These are phyloP conservation scores for Aphanomyces stellatus DNA, from an alignment of 352 stramenopile species.

Conservation along the genomic window DNA sequence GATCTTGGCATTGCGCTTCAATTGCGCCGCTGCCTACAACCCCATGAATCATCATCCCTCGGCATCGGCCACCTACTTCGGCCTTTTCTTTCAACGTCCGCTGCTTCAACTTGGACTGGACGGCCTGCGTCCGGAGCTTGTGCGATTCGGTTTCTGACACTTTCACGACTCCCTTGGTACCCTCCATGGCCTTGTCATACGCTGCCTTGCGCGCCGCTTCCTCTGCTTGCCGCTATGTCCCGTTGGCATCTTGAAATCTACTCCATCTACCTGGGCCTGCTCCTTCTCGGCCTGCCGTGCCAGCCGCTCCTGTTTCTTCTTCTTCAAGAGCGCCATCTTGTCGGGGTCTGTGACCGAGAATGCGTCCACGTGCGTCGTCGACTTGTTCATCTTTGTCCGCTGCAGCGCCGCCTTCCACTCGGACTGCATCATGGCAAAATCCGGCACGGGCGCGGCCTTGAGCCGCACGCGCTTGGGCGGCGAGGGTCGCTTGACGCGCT, in stretches of 20 bases:
- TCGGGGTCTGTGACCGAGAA: constrained; percentile 45
- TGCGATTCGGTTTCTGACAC: constrained; percentile 13
- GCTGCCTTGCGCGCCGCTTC: constrained; percentile 18
- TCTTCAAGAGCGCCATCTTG: constrained; percentile 32
- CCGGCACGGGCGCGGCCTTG: constrained; percentile 43
- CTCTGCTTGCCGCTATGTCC: constrained; percentile 32
- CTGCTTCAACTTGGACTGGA: constrained; percentile 47
- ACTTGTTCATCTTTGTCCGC: constrained; percentile 27
- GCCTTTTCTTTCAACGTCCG: constrained; percentile 27
- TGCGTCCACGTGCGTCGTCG: constrained; percentile 22
- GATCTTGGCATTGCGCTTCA: constrained; percentile 30
- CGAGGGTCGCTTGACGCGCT: background rate
- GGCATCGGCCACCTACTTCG: constrained; percentile 15
- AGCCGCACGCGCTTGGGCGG: background rate
- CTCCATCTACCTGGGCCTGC: constrained; percentile 22
- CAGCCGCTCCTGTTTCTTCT: constrained; percentile 40
- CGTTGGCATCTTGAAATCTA: constrained; percentile 18
- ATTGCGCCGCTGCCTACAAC: constrained; percentile 25
- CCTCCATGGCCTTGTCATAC: constrained; percentile 18
- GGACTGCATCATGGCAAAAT: constrained; percentile 51
- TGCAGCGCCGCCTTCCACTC: constrained; percentile 40
- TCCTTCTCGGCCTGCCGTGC: constrained; percentile 36
- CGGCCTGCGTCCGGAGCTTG: constrained; percentile 37
- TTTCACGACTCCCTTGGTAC: background rate
- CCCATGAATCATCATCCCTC: constrained; percentile 14